A percentile compares a stretch with the other conserved stretches of the same genome.
Evolutionary conservation across 306 rosid species (phyloP).

Genomic region (Cicer judaicum): DNA sequence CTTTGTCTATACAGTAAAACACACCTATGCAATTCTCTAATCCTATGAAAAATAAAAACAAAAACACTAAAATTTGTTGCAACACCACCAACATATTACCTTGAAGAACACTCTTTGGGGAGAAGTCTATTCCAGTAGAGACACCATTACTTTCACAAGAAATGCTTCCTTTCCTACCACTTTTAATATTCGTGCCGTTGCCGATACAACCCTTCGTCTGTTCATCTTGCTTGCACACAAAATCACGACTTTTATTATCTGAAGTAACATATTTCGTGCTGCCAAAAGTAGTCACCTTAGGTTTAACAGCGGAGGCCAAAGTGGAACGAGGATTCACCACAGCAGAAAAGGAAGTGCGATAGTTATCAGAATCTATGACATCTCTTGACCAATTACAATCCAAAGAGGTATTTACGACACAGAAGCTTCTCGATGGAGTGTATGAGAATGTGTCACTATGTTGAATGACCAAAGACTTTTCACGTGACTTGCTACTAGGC

Average conservation of each 20-base stretch:
- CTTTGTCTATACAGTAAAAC: background rate
- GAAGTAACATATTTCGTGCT: background rate
- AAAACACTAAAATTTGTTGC: background rate
- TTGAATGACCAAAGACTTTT: conserved; percentile 45
- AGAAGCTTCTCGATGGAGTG: conserved; percentile 30
- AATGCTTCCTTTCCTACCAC: conserved; percentile 43
- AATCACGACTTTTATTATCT: conserved; percentile 12
- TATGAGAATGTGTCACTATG: conserved; percentile 39
- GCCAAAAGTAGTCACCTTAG: conserved; percentile 11
- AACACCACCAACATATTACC: conserved; percentile 46
- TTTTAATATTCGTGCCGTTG: conserved; percentile 30
- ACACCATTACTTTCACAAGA: conserved; percentile 40
- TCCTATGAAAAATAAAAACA: background rate
- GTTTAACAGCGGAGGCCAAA: conserved; percentile 29
- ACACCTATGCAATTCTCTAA: background rate
- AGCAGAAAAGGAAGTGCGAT: background rate
- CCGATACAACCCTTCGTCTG: conserved; percentile 35
- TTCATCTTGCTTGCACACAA: conserved; percentile 41
- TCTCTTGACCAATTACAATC: conserved; percentile 39
- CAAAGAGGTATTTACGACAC: conserved; percentile 21
- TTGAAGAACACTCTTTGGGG: conserved; percentile 84
- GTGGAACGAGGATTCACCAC: background rate
- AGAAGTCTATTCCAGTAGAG: conserved; percentile 61
- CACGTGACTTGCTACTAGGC: conserved; percentile 39
- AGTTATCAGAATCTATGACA: conserved; percentile 28